Base-by-base conservation (phyloP, 768 basidiomycete genomes). In the Naematelia encephala region DNA sequence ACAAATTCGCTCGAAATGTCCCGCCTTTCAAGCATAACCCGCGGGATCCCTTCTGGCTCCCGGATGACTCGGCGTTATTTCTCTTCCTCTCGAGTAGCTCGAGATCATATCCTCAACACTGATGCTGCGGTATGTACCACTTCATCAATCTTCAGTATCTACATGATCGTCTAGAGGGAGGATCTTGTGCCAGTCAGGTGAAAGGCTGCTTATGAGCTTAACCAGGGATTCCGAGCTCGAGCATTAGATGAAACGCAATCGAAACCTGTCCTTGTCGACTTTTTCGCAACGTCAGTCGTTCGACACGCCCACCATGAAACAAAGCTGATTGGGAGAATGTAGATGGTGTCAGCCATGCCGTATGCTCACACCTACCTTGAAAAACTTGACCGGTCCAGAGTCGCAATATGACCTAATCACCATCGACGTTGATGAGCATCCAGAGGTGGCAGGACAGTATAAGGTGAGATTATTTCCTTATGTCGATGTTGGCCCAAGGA, bases 321-420 rank as follows among this genome's bases (percentile, higher is more conserved):
- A 22, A 48, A 10, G 44, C 21, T 21, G 25, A 47, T 26, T n/a
- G 25, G 11, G 26, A 19, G 34, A 25, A 27, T 21, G 3, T 19
- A 70, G 69, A 30, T 72, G 70, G 70, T 72, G 70, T 58, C 70
- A 72, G 52, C 70, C 70, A 13, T 72, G 70, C 52, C 53, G 63
- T 56, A 69, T 74, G 27, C 64, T 74, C 42, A 68, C 68, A 8
- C 73, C 73, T n/a, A 39, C 68, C 19, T 61, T 74, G 4, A 69
- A 69, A 50, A 62, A 59, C 27, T 55, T 62, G 13, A 72, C 70
- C 2, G 61, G 58, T 3, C 67, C 67, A 4, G 67, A 67, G n/a
- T 55, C 61, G 5, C 64, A 55, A 1, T 60, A 55, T 45, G 67
- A 69, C 47, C 54, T 66, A 8, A 55, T 67, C 45, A 67, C 67